Conservation (phyloP, 805 yeast genomes). For the Ogataea naganishii region DNA sequence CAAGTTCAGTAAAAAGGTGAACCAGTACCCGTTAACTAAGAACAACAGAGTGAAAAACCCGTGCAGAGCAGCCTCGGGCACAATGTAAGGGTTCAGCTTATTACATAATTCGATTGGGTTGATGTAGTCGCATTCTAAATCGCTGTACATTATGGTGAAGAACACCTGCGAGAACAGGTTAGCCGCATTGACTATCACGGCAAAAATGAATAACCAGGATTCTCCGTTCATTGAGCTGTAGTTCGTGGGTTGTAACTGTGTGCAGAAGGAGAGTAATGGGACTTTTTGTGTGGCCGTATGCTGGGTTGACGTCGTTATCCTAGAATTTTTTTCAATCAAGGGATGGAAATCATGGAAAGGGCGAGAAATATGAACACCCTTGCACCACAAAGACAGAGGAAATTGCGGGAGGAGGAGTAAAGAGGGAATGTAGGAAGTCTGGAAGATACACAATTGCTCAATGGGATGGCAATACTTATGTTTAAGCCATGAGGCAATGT, state of each 20-base stretch:
- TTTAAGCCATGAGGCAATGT: too few relatives aligned
- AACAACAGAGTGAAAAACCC: conserved; percentile 61
- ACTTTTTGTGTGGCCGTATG: conserved; percentile 4
- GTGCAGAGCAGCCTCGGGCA: conserved; percentile 86
- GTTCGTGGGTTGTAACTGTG: conserved; percentile 1
- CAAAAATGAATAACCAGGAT: conserved; percentile 54
- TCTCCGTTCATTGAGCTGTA: conserved; percentile 19
- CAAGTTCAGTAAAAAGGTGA: conserved; percentile 70
- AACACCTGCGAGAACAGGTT: conserved; percentile 89
- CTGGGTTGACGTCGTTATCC: too few relatives aligned
- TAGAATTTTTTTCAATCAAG: too few relatives aligned
- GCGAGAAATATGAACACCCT: too few relatives aligned
- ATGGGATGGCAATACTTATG: too few relatives aligned
- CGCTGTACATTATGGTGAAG: conserved; percentile 92
- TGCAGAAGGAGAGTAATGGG: background rate
- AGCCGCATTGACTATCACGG: conserved; percentile 78
- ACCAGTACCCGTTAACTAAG: conserved; percentile 87
- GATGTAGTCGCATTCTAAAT: conserved; percentile 91
- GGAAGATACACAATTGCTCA: too few relatives aligned
- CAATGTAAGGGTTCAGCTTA: conserved; percentile 77
- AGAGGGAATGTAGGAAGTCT: too few relatives aligned
- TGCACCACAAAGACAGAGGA: too few relatives aligned
- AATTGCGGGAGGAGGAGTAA: too few relatives aligned
- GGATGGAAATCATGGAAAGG: too few relatives aligned
- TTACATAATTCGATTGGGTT: conserved; percentile 96